A percentile compares a stretch with the other conserved stretches of the same genome.
Conservation (phyloP, 2,329 filamentous ascomycete genomes). For the Cyphellophora europaea region DNA sequence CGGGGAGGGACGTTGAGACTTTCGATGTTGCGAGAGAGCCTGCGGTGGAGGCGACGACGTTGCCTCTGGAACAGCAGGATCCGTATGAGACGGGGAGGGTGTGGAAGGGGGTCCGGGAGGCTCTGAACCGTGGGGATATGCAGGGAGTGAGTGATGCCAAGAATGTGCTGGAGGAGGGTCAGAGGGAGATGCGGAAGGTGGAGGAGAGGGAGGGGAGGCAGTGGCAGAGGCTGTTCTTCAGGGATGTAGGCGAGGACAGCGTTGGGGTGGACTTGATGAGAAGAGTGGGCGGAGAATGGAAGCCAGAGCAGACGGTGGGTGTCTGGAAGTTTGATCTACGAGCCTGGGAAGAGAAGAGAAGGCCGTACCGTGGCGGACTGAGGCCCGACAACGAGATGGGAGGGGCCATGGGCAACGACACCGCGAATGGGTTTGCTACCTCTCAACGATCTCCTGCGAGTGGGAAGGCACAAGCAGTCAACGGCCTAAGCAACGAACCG, state of each 20-base stretch:
- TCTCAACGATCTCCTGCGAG: neutral
- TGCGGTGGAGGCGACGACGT: slow-evolving; percentile 60
- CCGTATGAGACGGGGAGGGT: slow-evolving; percentile 79
- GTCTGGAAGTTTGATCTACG: slow-evolving; percentile 9
- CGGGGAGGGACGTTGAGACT: slow-evolving; percentile 42
- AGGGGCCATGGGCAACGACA: neutral
- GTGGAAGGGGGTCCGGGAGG: slow-evolving; percentile 76
- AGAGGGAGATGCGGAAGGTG: slow-evolving; percentile 64
- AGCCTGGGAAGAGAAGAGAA: slow-evolving; percentile 9
- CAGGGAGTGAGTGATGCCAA: slow-evolving; percentile 71
- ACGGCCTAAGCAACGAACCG: neutral
- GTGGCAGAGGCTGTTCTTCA: slow-evolving; percentile 82
- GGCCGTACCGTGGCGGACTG: slow-evolving; percentile 12
- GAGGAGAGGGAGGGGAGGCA: slow-evolving; percentile 62
- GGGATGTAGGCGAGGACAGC: neutral
- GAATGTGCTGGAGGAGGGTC: slow-evolving; percentile 78
- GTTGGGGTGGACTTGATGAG: slow-evolving; percentile 5
- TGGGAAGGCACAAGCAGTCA: neutral
- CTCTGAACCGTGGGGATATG: slow-evolving; percentile 75
- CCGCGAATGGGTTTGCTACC: neutral
- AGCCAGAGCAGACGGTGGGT: slow-evolving; percentile 7
- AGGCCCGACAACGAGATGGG: slow-evolving; percentile 10
- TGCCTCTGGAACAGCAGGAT: slow-evolving; percentile 69
- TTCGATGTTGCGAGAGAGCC: slow-evolving; percentile 51
- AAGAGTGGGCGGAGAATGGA: slow-evolving; percentile 4